A percentile compares a stretch with the other conserved stretches of the same genome.
These are phyloP conservation scores for Apiotrichum akiyoshidainum DNA, from an alignment of 1,284 basidiomycete genomes.

Conservation along the genomic window DNA sequence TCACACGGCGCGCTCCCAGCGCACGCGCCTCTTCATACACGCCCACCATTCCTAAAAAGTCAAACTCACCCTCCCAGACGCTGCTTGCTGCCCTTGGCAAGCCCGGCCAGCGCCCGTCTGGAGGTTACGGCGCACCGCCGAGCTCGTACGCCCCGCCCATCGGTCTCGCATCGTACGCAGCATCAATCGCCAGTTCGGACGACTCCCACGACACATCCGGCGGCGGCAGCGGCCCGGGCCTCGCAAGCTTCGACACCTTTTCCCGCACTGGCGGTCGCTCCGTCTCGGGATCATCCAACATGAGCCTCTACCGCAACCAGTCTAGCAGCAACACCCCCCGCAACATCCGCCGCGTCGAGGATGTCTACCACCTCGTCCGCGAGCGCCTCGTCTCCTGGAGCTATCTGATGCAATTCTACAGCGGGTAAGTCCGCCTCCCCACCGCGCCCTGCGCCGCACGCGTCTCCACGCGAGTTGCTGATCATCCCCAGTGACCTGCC, in stretches of 20 bases:
- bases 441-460: no score
- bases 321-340: slow-evolving; percentile 4
- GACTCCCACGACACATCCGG: slow-evolving; percentile 16
- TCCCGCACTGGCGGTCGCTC: slow-evolving; percentile 4
- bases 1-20: not conserved
- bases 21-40: not conserved
- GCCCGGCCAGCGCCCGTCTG: slow-evolving; percentile 12
- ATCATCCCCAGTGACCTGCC: slow-evolving; percentile 33
- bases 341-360: slow-evolving; percentile 34
- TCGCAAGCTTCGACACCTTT: not conserved
- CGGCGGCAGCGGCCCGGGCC: not conserved
- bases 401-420: slow-evolving; percentile 49
- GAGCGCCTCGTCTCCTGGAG: slow-evolving; percentile 44
- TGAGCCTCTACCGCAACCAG: slow-evolving; percentile 15
- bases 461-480: not conserved
- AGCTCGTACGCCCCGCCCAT: slow-evolving; percentile 10
- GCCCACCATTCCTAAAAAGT: not conserved
- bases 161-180: slow-evolving; percentile 7
- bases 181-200: slow-evolving; percentile 19
- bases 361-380: slow-evolving; percentile 38
- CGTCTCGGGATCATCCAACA: slow-evolving; percentile 12
- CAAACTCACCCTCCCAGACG: slow-evolving; percentile 19
- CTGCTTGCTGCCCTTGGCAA: slow-evolving; percentile 32
- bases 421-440: slow-evolving; percentile 31
- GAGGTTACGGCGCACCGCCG: slow-evolving; percentile 15